Evolutionary conservation across 176 grass and related monocot genomes (phyloP).

Genomic region (Oryza coarctata): DNA sequence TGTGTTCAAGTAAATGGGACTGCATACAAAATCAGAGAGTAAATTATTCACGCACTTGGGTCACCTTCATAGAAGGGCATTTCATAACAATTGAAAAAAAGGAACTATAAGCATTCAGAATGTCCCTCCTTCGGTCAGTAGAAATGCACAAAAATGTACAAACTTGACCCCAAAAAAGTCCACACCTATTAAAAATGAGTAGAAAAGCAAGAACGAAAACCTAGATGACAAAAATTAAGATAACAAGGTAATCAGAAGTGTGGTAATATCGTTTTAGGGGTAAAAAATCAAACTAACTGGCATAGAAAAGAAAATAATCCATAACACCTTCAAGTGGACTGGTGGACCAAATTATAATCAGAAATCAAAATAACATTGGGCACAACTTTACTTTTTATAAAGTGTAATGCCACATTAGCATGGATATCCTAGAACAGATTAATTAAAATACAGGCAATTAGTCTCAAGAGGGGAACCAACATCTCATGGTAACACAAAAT

Average conservation of each 20-base stretch:
- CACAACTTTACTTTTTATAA: background rate
- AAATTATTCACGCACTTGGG: conserved; percentile 3
- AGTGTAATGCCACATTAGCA: conserved; percentile 3
- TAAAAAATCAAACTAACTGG: conserved; percentile 1
- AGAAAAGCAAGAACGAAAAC: background rate
- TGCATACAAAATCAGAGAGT: conserved; percentile 33
- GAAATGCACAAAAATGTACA: conserved; percentile 8
- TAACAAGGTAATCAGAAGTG: background rate
- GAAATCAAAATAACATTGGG: background rate
- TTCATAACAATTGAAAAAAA: background rate
- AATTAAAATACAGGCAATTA: background rate
- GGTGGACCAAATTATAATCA: background rate
- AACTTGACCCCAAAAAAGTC: background rate
- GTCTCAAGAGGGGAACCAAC: background rate
- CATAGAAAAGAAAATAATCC: background rate
- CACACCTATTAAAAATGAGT: background rate
- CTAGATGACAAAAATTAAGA: background rate
- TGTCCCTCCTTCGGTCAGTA: background rate
- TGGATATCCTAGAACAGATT: background rate
- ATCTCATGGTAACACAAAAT: background rate
- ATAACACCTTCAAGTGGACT: background rate
- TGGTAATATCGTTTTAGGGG: background rate
- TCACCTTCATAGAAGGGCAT: background rate
- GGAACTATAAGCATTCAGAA: background rate
- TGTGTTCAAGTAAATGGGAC: conserved; percentile 49